A percentile compares a stretch with the other conserved stretches of the same genome.
These are phyloP conservation scores for Tillandsia leiboldiana DNA, from an alignment of 176 grass and related monocot genomes.

Conservation along the genomic window DNA sequence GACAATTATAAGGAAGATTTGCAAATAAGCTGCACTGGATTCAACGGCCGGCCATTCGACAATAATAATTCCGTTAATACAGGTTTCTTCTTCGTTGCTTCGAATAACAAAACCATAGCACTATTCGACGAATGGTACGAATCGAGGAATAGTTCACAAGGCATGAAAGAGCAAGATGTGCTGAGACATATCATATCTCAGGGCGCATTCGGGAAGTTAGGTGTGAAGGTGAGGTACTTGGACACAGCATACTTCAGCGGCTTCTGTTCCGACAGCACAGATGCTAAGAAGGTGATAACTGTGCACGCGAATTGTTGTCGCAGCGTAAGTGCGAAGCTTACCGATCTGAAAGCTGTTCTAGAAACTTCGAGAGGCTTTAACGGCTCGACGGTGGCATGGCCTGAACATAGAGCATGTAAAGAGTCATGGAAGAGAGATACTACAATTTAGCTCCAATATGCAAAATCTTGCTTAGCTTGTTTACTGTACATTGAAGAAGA, in stretches of 20 bases:
- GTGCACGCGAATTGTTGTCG: slow-evolving; percentile 56
- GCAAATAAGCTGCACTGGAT: slow-evolving; percentile 29
- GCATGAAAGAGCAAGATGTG: slow-evolving; percentile 81
- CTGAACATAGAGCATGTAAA: slow-evolving; percentile 19
- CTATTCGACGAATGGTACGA: slow-evolving; percentile 32
- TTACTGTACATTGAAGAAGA: background rate
- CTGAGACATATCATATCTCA: slow-evolving; percentile 43
- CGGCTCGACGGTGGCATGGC: slow-evolving; percentile 15
- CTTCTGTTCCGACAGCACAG: slow-evolving; percentile 51
- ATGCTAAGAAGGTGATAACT: slow-evolving; percentile 43
- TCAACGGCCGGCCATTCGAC: slow-evolving; percentile 18
- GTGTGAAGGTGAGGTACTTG: slow-evolving; percentile 42
- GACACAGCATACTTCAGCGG: slow-evolving; percentile 67
- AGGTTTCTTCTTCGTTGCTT: slow-evolving; percentile 26
- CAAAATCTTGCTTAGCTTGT: background rate
- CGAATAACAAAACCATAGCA: slow-evolving; percentile 26
- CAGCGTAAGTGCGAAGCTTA: slow-evolving; percentile 10
- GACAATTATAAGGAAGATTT: slow-evolving; percentile 24
- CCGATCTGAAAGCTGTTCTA: slow-evolving; percentile 6
- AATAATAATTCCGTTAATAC: slow-evolving; percentile 27
- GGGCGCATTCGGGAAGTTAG: slow-evolving; percentile 31
- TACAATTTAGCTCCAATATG: background rate
- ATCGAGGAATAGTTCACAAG: slow-evolving; percentile 16
- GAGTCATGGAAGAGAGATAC: slow-evolving; percentile 16
- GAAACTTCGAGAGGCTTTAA: slow-evolving; percentile 17